These are phyloP conservation scores for Eremochloa ophiuroides DNA, from an alignment of 176 grass and related monocot genomes.

Conservation along the genomic window DNA sequence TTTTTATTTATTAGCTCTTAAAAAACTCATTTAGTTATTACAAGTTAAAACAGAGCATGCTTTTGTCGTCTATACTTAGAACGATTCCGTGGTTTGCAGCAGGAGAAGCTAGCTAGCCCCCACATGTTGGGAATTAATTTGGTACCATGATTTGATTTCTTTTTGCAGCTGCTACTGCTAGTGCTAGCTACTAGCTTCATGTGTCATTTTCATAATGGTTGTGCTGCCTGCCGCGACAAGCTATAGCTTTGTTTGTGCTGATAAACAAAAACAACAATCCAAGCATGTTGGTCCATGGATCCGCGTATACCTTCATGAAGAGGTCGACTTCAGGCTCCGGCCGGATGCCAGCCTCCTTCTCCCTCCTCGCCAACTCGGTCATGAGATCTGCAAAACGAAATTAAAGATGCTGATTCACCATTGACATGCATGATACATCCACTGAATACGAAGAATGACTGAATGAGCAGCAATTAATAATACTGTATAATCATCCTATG, in stretches of 20 bases:
- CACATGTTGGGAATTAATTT: not conserved
- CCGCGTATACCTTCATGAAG: constrained; percentile 99
- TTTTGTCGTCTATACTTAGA: not conserved
- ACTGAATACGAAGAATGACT: no score
- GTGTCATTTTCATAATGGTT: not conserved
- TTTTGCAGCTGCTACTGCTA: not conserved
- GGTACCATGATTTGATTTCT: not conserved
- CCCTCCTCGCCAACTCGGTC: constrained; percentile 76
- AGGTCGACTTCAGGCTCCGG: constrained; percentile 94
- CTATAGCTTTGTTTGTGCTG: not conserved
- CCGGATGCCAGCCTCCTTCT: constrained; percentile 74
- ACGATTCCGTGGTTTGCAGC: not conserved
- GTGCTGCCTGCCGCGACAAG: not conserved
- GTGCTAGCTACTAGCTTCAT: not conserved
- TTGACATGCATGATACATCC: no score
- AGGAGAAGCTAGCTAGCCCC: not conserved
- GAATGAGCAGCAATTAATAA: no score
- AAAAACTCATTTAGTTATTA: not conserved
- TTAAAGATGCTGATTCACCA: no score
- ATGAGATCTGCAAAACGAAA: constrained; percentile 54
- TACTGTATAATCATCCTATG: no score
- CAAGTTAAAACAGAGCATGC: not conserved
- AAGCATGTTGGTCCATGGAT: not conserved
- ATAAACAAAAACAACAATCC: not conserved
- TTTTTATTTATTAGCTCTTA: not conserved